These are phyloP conservation scores for Cydonia oblonga DNA, from an alignment of 331 rosid species.

Conservation along the genomic window DNA sequence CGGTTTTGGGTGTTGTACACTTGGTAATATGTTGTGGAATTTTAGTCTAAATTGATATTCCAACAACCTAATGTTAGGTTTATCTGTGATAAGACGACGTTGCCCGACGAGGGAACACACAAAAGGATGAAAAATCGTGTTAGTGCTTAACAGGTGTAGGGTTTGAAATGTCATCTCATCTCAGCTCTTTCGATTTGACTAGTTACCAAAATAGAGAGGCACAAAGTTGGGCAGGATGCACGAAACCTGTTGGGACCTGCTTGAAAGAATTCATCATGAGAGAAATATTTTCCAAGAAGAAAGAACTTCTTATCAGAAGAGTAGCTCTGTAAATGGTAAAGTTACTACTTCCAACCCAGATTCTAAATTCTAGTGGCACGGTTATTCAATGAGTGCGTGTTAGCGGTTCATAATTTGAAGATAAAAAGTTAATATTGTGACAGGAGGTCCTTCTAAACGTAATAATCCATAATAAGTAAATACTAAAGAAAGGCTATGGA, in stretches of 20 bases:
- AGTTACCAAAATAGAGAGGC: background rate
- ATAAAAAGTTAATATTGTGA: too few species aligned
- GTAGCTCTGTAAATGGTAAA: background rate
- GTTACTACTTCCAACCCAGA: too few species aligned
- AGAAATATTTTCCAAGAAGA: background rate
- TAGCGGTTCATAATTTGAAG: background rate
- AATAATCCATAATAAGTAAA: background rate
- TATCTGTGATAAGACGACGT: background rate
- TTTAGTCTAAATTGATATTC: background rate
- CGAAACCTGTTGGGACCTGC: background rate
- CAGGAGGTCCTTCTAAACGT: background rate
- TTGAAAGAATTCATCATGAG: background rate
- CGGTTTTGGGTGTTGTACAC: background rate
- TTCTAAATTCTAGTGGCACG: background rate
- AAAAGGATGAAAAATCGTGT: background rate
- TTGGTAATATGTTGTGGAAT: background rate
- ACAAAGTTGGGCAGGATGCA: background rate
- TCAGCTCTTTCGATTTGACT: background rate
- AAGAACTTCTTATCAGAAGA: background rate
- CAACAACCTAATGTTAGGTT: background rate
- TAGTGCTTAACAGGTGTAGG: background rate
- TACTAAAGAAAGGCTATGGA: background rate
- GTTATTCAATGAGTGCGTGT: background rate
- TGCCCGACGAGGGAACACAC: background rate
- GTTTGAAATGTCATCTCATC: background rate